Percentiles rank a stretch among this genome's conserved stretches.
phyloP scores from a whole-genome alignment of 1,284 basidiomycete genomes.

The Ustilago shanxiensis region DNA sequence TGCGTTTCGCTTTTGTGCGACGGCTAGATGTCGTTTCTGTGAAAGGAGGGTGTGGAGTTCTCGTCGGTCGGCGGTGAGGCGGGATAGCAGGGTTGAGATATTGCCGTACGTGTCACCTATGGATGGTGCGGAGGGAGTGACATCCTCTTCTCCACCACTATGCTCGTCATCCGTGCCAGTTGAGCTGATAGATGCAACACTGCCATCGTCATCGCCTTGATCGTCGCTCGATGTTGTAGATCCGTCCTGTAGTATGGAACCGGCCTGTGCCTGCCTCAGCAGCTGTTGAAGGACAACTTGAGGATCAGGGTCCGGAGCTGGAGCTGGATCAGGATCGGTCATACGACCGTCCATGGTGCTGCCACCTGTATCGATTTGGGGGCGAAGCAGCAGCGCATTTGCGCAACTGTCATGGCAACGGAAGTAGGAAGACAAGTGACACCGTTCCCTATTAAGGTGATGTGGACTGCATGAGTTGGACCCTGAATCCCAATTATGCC shows the following conservation, averaged over 20 bases:
- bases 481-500: too few relatives aligned
- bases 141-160: background rate
- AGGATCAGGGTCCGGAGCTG: slow-evolving; percentile 25
- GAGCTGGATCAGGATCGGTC: too few relatives aligned
- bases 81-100: slow-evolving; percentile 26
- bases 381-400: slow-evolving; percentile 1
- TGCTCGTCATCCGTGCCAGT: background rate
- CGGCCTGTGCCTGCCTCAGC: slow-evolving; percentile 35
- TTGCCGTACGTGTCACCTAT: slow-evolving; percentile 8
- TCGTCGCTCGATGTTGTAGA: background rate
- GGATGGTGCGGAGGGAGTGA: background rate
- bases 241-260: background rate
- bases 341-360: slow-evolving; percentile 35
- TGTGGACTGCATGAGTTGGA: slow-evolving; percentile 20
- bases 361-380: background rate
- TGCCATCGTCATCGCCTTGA: slow-evolving; percentile 3
- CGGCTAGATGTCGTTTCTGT: slow-evolving; percentile 10
- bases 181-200: background rate
- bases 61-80: slow-evolving; percentile 28
- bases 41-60: slow-evolving; percentile 25
- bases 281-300: slow-evolving; percentile 32
- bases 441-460: too few relatives aligned
- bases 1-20: slow-evolving; percentile 26
- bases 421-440: background rate
- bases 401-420: background rate